Percentiles rank a stretch among this genome's conserved stretches.
These are phyloP conservation scores for Rutidosis leptorrhynchoides DNA, from an alignment of 129 eudicot genomes.

Conservation along the genomic window DNA sequence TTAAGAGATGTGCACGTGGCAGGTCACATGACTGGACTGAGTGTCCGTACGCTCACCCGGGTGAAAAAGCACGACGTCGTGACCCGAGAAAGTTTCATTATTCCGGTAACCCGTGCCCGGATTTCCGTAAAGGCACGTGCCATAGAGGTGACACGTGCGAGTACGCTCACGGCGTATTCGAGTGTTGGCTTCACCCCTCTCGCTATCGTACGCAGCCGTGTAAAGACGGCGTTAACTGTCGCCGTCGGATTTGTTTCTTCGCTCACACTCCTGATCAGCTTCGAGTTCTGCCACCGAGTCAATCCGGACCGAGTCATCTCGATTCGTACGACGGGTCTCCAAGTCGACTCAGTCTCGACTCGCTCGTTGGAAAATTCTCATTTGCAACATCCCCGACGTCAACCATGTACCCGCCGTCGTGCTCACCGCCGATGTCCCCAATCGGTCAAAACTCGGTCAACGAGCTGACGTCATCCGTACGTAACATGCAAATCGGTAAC, in stretches of 20 bases:
- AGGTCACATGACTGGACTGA: conserved; percentile 99
- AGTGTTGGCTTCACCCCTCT: conserved; percentile 92
- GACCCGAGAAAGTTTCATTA: conserved; percentile 76
- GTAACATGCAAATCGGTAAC: conserved; percentile 52
- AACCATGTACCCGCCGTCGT: conserved; percentile 33
- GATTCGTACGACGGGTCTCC: conserved; percentile 52
- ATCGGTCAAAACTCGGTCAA: conserved; percentile 35
- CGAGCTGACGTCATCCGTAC: conserved; percentile 51
- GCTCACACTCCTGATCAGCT: conserved; percentile 93
- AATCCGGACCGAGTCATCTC: neutral
- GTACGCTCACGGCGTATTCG: conserved; percentile 93
- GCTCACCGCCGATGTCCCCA: conserved; percentile 64
- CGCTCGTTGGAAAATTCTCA: conserved; percentile 6
- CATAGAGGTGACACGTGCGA: conserved; percentile 76
- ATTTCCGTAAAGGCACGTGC: conserved; percentile 70
- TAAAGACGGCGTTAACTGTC: conserved; percentile 75
- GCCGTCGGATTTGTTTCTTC: conserved; percentile 80
- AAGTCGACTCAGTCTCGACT: conserved; percentile 36
- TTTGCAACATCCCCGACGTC: conserved; percentile 44
- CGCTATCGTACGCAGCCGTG: conserved; percentile 97
- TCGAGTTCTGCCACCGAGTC: conserved; percentile 43
- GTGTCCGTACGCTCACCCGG: conserved; percentile 96
- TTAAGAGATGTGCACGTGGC: conserved; percentile 70
- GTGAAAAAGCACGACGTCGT: conserved; percentile 91
- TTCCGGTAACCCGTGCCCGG: conserved; percentile 84